Evolutionary conservation across 2,329 filamentous ascomycete species (phyloP).

Genomic region (Alternaria gansuensis): DNA sequence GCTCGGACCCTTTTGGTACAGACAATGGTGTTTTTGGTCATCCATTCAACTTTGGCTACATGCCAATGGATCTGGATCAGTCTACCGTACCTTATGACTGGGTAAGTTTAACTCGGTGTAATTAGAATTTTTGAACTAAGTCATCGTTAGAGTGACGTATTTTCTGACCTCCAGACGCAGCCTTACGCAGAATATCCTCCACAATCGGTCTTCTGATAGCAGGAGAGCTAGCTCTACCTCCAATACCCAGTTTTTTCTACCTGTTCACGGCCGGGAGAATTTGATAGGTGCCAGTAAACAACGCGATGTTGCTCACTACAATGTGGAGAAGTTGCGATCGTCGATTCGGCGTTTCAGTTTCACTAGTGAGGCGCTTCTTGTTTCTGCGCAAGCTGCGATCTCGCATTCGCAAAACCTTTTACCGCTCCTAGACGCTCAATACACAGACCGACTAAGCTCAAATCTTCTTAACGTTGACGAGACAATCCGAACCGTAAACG

Average conservation of each 20-base stretch:
- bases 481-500: background rate
- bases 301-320: background rate
- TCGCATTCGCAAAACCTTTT: background rate
- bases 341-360: slow-evolving; percentile 2
- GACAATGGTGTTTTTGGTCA: slow-evolving; percentile 20
- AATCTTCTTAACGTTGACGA: background rate
- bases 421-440: background rate
- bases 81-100: slow-evolving; percentile 34
- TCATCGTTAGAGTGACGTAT: slow-evolving; percentile 22
- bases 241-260: background rate
- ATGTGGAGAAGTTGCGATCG: background rate
- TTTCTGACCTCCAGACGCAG: slow-evolving; percentile 21
- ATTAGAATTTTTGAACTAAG: background rate
- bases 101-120: slow-evolving; percentile 23
- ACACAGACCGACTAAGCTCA: background rate
- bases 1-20: slow-evolving; percentile 12
- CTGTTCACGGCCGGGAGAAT: background rate
- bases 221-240: background rate
- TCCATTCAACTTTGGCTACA: slow-evolving; percentile 31
- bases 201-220: background rate
- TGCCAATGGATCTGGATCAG: slow-evolving; percentile 36
- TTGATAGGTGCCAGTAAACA: background rate
- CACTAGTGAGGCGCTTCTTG: slow-evolving; percentile 5
- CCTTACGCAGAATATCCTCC: slow-evolving; percentile 17
- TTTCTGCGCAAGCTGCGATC: slow-evolving; percentile 4